Evolutionary conservation across 208 protist genomes (phyloP).

Genomic region (Wallacemonas sp.): DNA sequence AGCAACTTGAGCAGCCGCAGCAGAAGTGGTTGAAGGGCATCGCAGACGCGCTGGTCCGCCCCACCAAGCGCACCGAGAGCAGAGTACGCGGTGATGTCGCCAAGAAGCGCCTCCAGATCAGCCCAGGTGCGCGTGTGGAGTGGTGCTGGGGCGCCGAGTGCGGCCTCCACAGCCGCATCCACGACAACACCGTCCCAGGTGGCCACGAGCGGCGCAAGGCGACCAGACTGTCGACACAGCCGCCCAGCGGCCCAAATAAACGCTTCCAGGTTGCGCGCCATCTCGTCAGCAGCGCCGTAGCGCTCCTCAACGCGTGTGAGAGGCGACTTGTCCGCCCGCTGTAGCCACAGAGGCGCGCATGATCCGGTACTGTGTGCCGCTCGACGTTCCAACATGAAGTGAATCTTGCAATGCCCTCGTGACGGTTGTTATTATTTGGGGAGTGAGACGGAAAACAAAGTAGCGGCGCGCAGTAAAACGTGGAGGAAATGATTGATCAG

Average conservation of each 20-base stretch:
- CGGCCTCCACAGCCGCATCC: neutral
- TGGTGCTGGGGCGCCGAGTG: neutral
- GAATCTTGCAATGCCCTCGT: too few species aligned
- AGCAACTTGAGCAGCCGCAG: constrained; percentile 33
- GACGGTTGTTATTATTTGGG: too few species aligned
- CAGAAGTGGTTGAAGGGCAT: constrained; percentile 35
- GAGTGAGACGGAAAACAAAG: too few species aligned
- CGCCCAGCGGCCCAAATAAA: constrained; percentile 25
- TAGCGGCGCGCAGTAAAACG: too few species aligned
- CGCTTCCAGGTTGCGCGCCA: constrained; percentile 25
- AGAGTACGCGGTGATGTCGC: constrained; percentile 28
- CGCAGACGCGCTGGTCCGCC: constrained; percentile 27
- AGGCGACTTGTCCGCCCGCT: constrained; percentile 22
- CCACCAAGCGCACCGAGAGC: constrained; percentile 33
- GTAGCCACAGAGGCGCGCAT: neutral
- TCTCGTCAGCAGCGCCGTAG: constrained; percentile 25
- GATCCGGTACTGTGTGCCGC: constrained; percentile 2
- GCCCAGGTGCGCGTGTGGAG: constrained; percentile 7
- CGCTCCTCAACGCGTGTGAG: constrained; percentile 23
- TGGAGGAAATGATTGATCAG: too few species aligned
- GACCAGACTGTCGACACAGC: neutral
- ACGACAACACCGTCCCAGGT: neutral
- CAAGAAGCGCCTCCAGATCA: constrained; percentile 22
- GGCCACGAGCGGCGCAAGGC: neutral
- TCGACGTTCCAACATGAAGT: neutral